Base-by-base conservation (phyloP, 2,329 filamentous ascomycete species). In the Colletotrichum simmondsii region DNA sequence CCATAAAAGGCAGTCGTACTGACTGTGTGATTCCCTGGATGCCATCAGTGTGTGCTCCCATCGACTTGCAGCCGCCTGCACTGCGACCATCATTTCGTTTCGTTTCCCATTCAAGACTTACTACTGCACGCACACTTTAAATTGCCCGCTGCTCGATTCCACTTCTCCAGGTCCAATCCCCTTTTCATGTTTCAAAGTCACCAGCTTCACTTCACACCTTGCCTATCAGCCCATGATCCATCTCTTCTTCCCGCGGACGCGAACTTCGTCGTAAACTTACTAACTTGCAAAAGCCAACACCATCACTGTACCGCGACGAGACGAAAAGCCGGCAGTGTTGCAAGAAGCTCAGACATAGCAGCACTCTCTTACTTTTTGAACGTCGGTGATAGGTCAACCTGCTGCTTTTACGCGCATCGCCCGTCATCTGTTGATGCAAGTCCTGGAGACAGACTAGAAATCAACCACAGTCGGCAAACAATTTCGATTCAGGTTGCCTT, bases 1-100 rank as follows among this genome's bases (percentile, higher is more conserved):
- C 69, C 65, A 72, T 72, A 72, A 72, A 72, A 69, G 70, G 19
- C 37, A 24, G 69, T 52, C 57, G 32, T 42, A 30, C 54, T 64
- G 59, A 65, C 42, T 19, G 52, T 54, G 30, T 16, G 32, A 59
- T 60, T 49, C 49, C 66, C 60, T 71, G 66, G 59, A 65, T 65
- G 56, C 42, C 54, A 49, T 65, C 61, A 35, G 58, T 35, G 64
- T 63, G 65, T 62, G 58, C 64, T 71, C 46, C 57, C 42, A 56
- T 69, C 26, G 54, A 69, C 70, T 69, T 54, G 59, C 70, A 56
- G 65, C 54, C 53, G 30, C 56, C 63, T 61, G 59, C 58, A 42
- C 70, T 35, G 46, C 59, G 32, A 58, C 65, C 70, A 58, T 72
- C 57, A 32, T 46, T 59, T 72, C 65, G 59, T 69, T 72, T 61